Evolutionary conservation across 177 flowering plant species (phyloP).

Genomic region (Vitis hybrid): DNA sequence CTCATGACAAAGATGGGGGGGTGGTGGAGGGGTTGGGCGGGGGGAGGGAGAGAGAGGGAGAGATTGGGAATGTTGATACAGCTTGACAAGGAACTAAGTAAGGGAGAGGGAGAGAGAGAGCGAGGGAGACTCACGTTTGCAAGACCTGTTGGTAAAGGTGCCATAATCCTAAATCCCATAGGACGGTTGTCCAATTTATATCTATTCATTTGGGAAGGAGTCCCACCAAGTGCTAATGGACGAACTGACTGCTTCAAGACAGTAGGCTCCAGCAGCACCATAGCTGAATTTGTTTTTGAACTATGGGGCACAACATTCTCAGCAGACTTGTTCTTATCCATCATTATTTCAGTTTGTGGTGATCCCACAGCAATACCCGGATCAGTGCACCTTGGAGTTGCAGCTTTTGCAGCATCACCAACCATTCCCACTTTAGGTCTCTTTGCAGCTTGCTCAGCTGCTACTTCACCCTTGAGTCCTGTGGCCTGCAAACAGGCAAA

Average conservation of each 20-base stretch:
- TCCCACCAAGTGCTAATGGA: constrained; percentile 33
- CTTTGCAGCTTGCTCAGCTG: constrained; percentile 49
- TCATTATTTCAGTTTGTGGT: constrained; percentile 26
- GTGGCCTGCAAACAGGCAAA: constrained; percentile 49
- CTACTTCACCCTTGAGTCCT: constrained; percentile 47
- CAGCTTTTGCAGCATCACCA: constrained; percentile 29
- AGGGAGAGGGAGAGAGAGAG: constrained; percentile 6
- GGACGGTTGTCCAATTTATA: constrained; percentile 91
- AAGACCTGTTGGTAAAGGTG: constrained; percentile 74
- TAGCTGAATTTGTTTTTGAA: constrained; percentile 34
- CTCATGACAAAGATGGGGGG: no score
- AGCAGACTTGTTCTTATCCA: constrained; percentile 28
- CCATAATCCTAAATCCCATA: constrained; percentile 60
- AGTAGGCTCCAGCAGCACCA: constrained; percentile 35
- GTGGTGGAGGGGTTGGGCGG: no score
- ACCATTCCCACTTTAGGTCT: constrained; percentile 41
- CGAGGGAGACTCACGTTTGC: constrained; percentile 58
- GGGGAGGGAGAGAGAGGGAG: no score
- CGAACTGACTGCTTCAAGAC: constrained; percentile 43
- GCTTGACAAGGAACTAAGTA: background rate
- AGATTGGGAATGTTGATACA: no score
- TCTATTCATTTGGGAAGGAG: constrained; percentile 47
- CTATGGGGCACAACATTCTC: constrained; percentile 34
- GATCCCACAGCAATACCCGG: constrained; percentile 24
- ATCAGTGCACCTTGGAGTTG: constrained; percentile 31